Percentiles rank a stretch among this genome's conserved stretches.
These are phyloP conservation scores for Pholiota conissans DNA, from an alignment of 768 basidiomycete species.

Conservation along the genomic window DNA sequence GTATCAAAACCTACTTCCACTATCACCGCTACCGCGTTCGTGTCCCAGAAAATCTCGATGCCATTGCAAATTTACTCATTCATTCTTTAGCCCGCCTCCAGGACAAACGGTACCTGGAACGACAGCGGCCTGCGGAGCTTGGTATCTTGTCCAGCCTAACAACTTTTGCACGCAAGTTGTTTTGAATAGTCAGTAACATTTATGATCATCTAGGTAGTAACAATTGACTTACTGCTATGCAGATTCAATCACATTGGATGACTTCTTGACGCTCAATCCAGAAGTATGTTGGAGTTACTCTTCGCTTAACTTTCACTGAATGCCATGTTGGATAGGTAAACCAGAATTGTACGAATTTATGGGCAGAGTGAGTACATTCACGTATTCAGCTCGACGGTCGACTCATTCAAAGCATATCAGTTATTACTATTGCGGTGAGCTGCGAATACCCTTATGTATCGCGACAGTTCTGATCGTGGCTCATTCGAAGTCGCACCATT, in stretches of 20 bases:
- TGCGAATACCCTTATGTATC: too few relatives aligned
- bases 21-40: slow-evolving; percentile 14
- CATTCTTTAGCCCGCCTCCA: slow-evolving; percentile 9
- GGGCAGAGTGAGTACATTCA: slow-evolving; percentile 12
- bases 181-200: neutral
- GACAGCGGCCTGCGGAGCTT: slow-evolving; percentile 23
- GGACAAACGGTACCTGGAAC: slow-evolving; percentile 22
- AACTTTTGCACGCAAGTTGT: slow-evolving; percentile 16
- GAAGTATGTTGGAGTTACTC: neutral
- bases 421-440: slow-evolving; percentile 20
- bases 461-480: too few relatives aligned
- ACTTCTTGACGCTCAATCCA: slow-evolving; percentile 25
- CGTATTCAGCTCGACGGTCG: too few relatives aligned
- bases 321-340: slow-evolving; percentile 14
- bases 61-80: neutral
- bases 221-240: neutral
- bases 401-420: neutral
- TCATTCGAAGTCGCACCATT: slow-evolving; percentile 17
- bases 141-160: slow-evolving; percentile 18
- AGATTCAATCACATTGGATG: slow-evolving; percentile 18
- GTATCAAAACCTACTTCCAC: slow-evolving; percentile 13
- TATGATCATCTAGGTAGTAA: too few relatives aligned
- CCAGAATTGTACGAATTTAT: slow-evolving; percentile 25
- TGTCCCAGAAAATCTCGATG: too few relatives aligned
- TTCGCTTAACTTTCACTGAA: neutral